Evolutionary conservation across 805 yeast species (phyloP), one percentile per base, ranked within the genome.

Genomic region (Teunomyces gatunensis): DNA sequence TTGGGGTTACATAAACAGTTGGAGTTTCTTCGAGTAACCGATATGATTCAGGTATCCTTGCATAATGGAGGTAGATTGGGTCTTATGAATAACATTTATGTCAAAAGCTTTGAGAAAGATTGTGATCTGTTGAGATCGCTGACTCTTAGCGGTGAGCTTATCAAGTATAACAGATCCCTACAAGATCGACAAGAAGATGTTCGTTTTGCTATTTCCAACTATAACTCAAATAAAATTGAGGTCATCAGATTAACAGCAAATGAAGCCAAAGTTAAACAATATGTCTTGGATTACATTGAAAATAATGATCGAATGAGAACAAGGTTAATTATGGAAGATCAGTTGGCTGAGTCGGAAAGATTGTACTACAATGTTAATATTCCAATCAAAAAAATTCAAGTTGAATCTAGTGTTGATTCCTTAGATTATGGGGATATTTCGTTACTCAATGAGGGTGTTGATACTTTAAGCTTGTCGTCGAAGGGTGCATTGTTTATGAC

Each of bases 161-260:
- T 75, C 39, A 77, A 75, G 48, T 74, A 68, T 48, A 74, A 78
- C 48, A 71, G 89, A 28, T 74, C 77, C 44, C 58, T 74, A 2
- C 90, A 85, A 55, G 96, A 88, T 61, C 77, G 73, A 48, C 79
- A 77, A 44, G 94, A 85, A 54, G 84, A 80, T 56, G 62, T 74
- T 11, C 71, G 74, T 23, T 78, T 73, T 49, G 77, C 73, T 54
- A 65, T 78, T 3, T 57, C 76, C 0, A 64, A 69, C 34, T 85
- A 83, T 60, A 74, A 77, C 45, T 59, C 68, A 6, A 56, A 82
- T 45, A 79, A 76, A 45, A 49, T 68, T 3, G 83, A 76, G 49
- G 60, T 72, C 0, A 60, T 97, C 4, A 56, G 81, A 42, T 55
- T 77, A 23, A 48, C 68, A 7, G 52, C 55, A 0, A 58, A 56